Conservation (phyloP, 192 early-diverging fungal genomes). For the Lunasporangiospora selenospora region DNA sequence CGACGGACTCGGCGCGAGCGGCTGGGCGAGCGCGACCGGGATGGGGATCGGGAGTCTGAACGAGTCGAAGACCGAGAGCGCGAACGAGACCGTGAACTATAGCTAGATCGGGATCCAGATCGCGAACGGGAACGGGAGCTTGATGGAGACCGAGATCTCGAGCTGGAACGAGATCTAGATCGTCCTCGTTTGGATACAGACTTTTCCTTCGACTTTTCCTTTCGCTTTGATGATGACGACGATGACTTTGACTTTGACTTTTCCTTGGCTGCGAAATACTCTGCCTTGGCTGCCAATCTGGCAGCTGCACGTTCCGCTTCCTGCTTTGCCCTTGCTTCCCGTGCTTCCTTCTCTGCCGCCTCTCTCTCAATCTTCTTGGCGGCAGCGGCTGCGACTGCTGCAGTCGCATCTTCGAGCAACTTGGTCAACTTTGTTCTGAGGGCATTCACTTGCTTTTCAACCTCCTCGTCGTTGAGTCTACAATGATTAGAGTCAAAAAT, state of each 20-base stretch:
- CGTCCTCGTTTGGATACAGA: background rate
- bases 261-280: slow-evolving; percentile 19
- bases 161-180: background rate
- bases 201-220: slow-evolving; percentile 3
- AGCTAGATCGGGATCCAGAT: slow-evolving; percentile 3
- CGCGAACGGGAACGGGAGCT: background rate
- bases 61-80: slow-evolving; percentile 2
- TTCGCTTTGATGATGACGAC: slow-evolving; percentile 3
- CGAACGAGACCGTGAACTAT: slow-evolving; percentile 11
- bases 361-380: slow-evolving; percentile 27
- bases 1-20: slow-evolving; percentile 15
- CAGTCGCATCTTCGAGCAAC: slow-evolving; percentile 30
- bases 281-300: background rate
- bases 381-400: slow-evolving; percentile 6
- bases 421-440: slow-evolving; percentile 45
- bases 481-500: background rate
- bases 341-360: slow-evolving; percentile 12
- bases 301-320: slow-evolving; percentile 36
- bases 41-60: slow-evolving; percentile 10
- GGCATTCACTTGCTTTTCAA: slow-evolving; percentile 68
- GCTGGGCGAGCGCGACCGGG: slow-evolving; percentile 22
- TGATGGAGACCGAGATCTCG: background rate
- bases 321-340: background rate
- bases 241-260: slow-evolving; percentile 9
- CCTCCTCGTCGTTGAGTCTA: slow-evolving; percentile 66